These are phyloP conservation scores for Gossypium aridum DNA, from an alignment of 441 rosid genomes.

Conservation along the genomic window DNA sequence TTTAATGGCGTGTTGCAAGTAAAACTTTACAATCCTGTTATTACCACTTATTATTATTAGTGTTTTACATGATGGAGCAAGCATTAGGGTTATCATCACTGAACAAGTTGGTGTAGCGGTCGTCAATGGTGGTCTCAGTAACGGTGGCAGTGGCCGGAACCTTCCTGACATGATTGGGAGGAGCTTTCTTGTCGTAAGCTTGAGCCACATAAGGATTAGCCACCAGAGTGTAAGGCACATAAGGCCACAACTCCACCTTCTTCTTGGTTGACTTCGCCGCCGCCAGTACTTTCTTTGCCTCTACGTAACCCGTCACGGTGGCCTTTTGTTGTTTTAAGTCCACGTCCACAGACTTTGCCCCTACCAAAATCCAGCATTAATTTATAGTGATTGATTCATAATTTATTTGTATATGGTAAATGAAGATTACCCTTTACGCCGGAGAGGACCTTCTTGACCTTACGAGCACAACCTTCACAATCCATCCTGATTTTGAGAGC, in stretches of 20 bases:
- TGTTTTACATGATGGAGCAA: conserved; percentile 58
- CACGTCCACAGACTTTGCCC: conserved; percentile 70
- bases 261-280: conserved; percentile 82
- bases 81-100: conserved; percentile 83
- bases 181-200: conserved; percentile 91
- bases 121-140: conserved; percentile 55
- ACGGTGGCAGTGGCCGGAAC: conserved; percentile 44
- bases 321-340: conserved; percentile 80
- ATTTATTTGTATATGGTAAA: background rate
- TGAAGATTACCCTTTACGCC: conserved; percentile 53
- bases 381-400: too few relatives aligned
- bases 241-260: conserved; percentile 90
- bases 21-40: background rate
- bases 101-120: conserved; percentile 49
- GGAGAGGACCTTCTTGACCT: conserved; percentile 67
- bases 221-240: conserved; percentile 62
- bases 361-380: conserved; percentile 21
- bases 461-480: conserved; percentile 84
- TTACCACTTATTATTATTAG: background rate
- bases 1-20: background rate
- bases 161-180: conserved; percentile 60
- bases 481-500: conserved; percentile 79
- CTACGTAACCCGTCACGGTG: conserved; percentile 61
- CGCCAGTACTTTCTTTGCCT: conserved; percentile 51
- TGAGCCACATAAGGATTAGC: conserved; percentile 67